Base-by-base conservation (phyloP, 441 rosid genomes). In the Macaranga tanarius region DNA sequence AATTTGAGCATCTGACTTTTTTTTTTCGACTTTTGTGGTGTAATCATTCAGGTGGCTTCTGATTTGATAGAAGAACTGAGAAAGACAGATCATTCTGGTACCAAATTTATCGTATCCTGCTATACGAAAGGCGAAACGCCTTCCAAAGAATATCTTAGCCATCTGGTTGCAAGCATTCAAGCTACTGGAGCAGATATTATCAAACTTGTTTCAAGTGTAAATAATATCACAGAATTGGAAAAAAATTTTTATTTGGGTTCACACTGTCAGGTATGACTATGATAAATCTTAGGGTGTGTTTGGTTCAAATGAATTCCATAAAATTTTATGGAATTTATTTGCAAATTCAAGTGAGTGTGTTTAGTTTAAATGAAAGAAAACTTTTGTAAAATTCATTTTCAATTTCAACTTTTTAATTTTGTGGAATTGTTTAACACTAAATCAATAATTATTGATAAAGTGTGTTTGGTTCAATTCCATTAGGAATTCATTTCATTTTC, bases 121-220 rank as follows among this genome's bases (percentile, higher is more conserved):
- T 87, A 95, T 79, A 83, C 88, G 77, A 87, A 85, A 80, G 81
- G 88, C 73, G 78, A 31, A 55, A 93, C 98, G 61, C 95, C 98
- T n/a, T 88, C 95, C 25, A 76, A 73, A 72, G 96, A 91, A 76
- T 88, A 82, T 68, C 90, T 95, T 57, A 74, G 83, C 70, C 80
- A 81, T 69, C 89, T 92, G 80, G 92, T 82, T 66, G 81, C 83
- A 38, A 76, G 78, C 61, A 91, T 95, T 75, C 89, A 83, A 75
- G 85, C 89, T 63, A 42, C 88, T 69, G 93, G 93, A 79, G 97
- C 99, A 15, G 92, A 93, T 67, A 89, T 95, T 44, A 89, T 95
- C 57, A 93, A 89, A 79, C 77, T 92, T 83, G 96, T 91, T 56
- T 89, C 95, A 17, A 90, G 83, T 62, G 95, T 93, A 55, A 74